A percentile compares a stretch with the other conserved stretches of the same genome.
These are phyloP conservation scores for Setomelanomma holmii DNA, from an alignment of 2,329 filamentous ascomycete genomes.

Conservation along the genomic window DNA sequence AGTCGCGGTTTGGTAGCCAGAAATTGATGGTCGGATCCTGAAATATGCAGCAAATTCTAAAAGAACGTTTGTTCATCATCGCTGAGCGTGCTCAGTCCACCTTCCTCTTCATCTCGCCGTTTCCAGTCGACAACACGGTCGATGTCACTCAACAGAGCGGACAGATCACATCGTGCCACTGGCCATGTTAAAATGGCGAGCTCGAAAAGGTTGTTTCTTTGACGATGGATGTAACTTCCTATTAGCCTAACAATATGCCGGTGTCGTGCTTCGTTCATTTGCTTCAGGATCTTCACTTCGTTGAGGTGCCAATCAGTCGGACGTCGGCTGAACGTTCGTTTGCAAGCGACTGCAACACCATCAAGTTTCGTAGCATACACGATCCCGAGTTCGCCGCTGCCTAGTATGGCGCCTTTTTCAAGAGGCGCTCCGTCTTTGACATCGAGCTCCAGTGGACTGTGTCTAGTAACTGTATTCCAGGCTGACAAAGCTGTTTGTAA, in stretches of 20 bases:
- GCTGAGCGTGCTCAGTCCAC: not conserved
- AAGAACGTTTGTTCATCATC: too few species aligned
- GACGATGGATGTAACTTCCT: slow-evolving; percentile 28
- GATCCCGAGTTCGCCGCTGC: slow-evolving; percentile 24
- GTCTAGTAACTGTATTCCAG: too few species aligned
- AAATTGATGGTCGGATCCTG: too few species aligned
- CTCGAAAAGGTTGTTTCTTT: slow-evolving; percentile 8
- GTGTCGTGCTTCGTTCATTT: slow-evolving; percentile 14
- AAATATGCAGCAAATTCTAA: too few species aligned
- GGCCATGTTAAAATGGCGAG: slow-evolving; percentile 27
- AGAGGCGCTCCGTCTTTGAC: too few species aligned
- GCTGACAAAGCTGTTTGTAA: too few species aligned
- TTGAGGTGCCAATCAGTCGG: slow-evolving; percentile 22
- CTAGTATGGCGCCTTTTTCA: too few species aligned
- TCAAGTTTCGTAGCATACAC: slow-evolving; percentile 27
- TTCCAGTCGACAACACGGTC: slow-evolving; percentile 8
- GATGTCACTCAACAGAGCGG: slow-evolving; percentile 9
- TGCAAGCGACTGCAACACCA: slow-evolving; percentile 26
- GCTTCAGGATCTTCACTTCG: slow-evolving; percentile 31
- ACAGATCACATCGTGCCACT: slow-evolving; percentile 29
- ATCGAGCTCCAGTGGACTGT: too few species aligned
- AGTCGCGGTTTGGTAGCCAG: too few species aligned
- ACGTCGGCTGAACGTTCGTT: slow-evolving; percentile 21
- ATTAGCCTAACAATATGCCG: slow-evolving; percentile 25
- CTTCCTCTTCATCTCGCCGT: not conserved